phyloP scores from a whole-genome alignment of 495 filamentous ascomycete species.

The Hypoxylon fragiforme region DNA sequence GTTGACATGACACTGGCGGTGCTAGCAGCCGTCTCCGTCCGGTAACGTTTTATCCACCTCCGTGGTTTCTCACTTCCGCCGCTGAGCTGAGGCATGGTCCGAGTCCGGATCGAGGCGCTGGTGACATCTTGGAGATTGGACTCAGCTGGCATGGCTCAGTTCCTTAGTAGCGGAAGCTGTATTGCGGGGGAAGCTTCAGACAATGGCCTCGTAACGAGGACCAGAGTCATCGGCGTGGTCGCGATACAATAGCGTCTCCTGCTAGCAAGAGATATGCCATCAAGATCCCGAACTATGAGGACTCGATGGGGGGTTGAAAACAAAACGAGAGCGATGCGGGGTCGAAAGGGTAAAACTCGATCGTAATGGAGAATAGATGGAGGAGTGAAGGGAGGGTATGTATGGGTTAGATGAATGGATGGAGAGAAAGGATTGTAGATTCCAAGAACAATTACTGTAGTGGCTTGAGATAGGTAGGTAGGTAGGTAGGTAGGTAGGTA shows the following conservation, averaged over 20 bases:
- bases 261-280: slow-evolving; percentile 63
- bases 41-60: slow-evolving; percentile 70
- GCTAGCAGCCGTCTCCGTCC: slow-evolving; percentile 78
- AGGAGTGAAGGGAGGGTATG: background rate
- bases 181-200: slow-evolving; percentile 49
- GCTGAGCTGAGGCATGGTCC: slow-evolving; percentile 52
- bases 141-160: slow-evolving; percentile 56
- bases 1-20: slow-evolving; percentile 74
- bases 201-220: slow-evolving; percentile 48
- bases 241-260: slow-evolving; percentile 55
- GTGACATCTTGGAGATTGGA: slow-evolving; percentile 46
- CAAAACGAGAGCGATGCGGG: slow-evolving; percentile 7
- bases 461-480: too few species aligned
- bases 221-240: slow-evolving; percentile 62
- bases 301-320: slow-evolving; percentile 29
- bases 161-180: slow-evolving; percentile 36
- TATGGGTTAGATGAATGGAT: background rate
- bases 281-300: slow-evolving; percentile 49
- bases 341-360: slow-evolving; percentile 2
- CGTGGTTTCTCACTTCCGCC: slow-evolving; percentile 52
- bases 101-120: slow-evolving; percentile 43
- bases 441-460: slow-evolving; percentile 4
- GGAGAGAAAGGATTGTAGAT: too few species aligned
- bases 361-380: slow-evolving; percentile 3
- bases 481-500: too few species aligned